These are phyloP conservation scores for Ceriops zippeliana DNA, from an alignment of 345 rosid species.

Conservation along the genomic window DNA sequence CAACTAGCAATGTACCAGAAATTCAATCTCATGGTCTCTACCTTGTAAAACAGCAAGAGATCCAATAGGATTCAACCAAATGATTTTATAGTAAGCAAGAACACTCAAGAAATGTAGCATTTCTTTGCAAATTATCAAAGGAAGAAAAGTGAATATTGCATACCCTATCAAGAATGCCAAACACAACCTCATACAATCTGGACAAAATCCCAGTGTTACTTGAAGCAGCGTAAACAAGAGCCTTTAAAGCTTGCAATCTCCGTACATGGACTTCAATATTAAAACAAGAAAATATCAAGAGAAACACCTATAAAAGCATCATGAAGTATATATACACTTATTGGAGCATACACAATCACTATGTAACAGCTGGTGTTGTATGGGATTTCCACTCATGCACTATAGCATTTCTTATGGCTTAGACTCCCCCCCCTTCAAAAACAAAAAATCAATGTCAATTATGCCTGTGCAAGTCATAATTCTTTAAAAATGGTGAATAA, in stretches of 20 bases:
- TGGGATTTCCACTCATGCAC: too few species aligned
- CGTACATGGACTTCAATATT: conserved; percentile 76
- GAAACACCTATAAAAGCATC: neutral
- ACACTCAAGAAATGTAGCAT: neutral
- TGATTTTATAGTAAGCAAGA: neutral
- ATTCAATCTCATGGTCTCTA: neutral
- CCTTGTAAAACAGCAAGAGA: neutral
- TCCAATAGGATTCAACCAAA: neutral
- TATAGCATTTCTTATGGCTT: too few species aligned
- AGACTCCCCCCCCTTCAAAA: too few species aligned
- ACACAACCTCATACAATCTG: conserved; percentile 81
- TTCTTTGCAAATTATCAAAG: neutral
- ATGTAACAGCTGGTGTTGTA: too few species aligned
- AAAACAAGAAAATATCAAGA: neutral
- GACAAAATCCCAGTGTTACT: conserved; percentile 74
- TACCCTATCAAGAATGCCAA: conserved; percentile 96
- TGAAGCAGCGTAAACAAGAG: conserved; percentile 87
- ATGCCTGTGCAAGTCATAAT: too few species aligned
- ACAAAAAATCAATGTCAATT: too few species aligned
- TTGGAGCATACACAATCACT: too few species aligned
- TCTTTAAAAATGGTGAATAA: too few species aligned
- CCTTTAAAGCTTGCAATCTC: conserved; percentile 96
- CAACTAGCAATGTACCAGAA: neutral
- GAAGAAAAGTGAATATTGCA: conserved; percentile 20
- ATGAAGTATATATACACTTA: neutral